Conservation (phyloP, 169 alveolate genomes). For the Eimeria sp. region DNA sequence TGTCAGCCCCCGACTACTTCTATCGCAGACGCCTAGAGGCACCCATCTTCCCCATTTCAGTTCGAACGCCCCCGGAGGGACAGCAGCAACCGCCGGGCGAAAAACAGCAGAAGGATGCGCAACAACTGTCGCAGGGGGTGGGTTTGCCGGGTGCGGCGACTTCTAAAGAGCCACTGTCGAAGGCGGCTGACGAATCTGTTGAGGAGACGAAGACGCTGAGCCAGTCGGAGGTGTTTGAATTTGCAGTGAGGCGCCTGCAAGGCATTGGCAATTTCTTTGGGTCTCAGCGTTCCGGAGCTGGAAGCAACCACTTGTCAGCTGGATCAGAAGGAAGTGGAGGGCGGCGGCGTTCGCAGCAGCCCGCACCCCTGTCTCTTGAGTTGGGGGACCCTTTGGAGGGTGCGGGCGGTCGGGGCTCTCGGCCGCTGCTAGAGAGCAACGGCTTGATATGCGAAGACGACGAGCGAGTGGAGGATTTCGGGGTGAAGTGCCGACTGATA, state of each 20-base stretch:
- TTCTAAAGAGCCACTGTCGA: background rate
- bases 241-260: slow-evolving; percentile 73
- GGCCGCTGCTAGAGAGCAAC: slow-evolving; percentile 52
- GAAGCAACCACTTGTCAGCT: background rate
- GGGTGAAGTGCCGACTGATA: slow-evolving; percentile 85
- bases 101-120: background rate
- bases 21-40: slow-evolving; percentile 44
- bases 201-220: slow-evolving; percentile 2
- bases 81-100: slow-evolving; percentile 8
- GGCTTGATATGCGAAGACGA: slow-evolving; percentile 87
- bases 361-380: slow-evolving; percentile 12
- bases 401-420: background rate
- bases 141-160: background rate
- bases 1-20: slow-evolving; percentile 55
- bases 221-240: slow-evolving; percentile 63
- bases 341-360: slow-evolving; percentile 25
- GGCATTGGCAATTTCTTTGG: slow-evolving; percentile 18
- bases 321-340: slow-evolving; percentile 12
- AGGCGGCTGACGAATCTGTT: background rate
- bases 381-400: slow-evolving; percentile 27
- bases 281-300: background rate
- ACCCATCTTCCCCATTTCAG: slow-evolving; percentile 1
- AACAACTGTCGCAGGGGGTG: background rate
- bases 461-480: slow-evolving; percentile 86
- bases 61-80: background rate